Conservation (phyloP, 2,329 filamentous ascomycete species). For the Talaromyces islandicus region DNA sequence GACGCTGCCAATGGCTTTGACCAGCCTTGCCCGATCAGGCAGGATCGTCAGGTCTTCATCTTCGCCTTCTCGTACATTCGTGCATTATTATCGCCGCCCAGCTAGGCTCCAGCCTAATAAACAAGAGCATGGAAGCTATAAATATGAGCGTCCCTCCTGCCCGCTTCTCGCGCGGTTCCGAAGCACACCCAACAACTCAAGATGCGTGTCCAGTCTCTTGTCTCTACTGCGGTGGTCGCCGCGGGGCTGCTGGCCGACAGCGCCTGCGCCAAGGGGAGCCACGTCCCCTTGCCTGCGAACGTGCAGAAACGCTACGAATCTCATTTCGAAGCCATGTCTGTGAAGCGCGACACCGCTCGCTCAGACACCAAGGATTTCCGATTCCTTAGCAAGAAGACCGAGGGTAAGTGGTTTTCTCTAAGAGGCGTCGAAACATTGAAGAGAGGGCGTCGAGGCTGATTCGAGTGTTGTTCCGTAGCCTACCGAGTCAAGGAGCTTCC, state of each 20-base stretch:
- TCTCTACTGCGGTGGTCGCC: constrained; percentile 6
- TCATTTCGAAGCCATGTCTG: constrained; percentile 4
- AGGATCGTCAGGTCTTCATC: background rate
- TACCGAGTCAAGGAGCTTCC: constrained; percentile 62
- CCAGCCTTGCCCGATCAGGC: background rate
- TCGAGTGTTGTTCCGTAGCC: constrained; percentile 39
- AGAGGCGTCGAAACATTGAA: background rate
- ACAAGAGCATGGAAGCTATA: background rate
- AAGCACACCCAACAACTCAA: background rate
- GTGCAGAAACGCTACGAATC: constrained; percentile 6
- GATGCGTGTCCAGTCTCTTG: constrained; percentile 8
- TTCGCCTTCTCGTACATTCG: too few relatives aligned
- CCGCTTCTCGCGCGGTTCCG: background rate
- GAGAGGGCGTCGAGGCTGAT: background rate
- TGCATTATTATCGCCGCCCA: background rate
- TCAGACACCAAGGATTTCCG: background rate
- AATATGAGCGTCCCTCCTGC: background rate
- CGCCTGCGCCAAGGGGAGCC: background rate
- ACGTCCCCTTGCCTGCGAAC: constrained; percentile 6
- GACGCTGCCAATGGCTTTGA: background rate
- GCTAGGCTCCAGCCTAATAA: background rate
- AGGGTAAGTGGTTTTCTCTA: constrained; percentile 4
- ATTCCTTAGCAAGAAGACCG: constrained; percentile 7
- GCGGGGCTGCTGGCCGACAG: constrained; percentile 6
- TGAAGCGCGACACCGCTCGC: constrained; percentile 1